Base-by-base conservation (phyloP, 208 protist species). In the Leishmania amazonensis region DNA sequence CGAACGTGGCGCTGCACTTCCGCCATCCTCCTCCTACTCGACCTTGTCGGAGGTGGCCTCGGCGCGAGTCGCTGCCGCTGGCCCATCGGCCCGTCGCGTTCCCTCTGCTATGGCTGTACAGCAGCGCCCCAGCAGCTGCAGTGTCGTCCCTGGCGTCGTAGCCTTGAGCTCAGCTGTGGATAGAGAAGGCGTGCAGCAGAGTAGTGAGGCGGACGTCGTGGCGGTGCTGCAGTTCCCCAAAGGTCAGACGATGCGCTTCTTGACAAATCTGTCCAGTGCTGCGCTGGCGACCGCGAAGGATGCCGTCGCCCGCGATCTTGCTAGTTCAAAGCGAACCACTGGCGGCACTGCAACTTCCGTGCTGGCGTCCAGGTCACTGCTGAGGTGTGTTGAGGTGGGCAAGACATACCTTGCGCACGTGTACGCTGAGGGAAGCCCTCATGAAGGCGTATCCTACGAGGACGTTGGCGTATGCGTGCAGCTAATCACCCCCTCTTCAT, bases 381-480 rank as follows among this genome's bases (percentile, higher is more conserved):
- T 78, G 67, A 62, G 19, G 21, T 15, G 64, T 0, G 84, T 87
- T 11, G 65, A 79, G 35, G 60, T 92, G 0, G 91, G 91, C 1
- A 75, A 83, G 42, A 78, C 80, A 17, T 94, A 93, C 78, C 79
- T 93, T 13, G 91, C 89, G 1, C 82, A 88, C 77, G 68, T 93
- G 1, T 85, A 83, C 70, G 80, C 81, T 15, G 82, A 81, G 17
- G 73, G 83, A 9, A 93, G 88, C 68, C 86, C 86, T 15, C 89
- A 89, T 81, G 85, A 89, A 60, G 84, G 88, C 51, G 83, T 89
- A 11, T 80, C 85, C 15, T 91, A 88, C 51, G 79, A 87, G 13
- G 89, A 92, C 49, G 83, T 83, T 19, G 89, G 91, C 19, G 65
- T 92, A 28, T 93, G 89, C 76, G 84, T 87, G 76, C 83, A 86